Conservation (phyloP, 768 basidiomycete species). For the Myochromella boudieri region DNA sequence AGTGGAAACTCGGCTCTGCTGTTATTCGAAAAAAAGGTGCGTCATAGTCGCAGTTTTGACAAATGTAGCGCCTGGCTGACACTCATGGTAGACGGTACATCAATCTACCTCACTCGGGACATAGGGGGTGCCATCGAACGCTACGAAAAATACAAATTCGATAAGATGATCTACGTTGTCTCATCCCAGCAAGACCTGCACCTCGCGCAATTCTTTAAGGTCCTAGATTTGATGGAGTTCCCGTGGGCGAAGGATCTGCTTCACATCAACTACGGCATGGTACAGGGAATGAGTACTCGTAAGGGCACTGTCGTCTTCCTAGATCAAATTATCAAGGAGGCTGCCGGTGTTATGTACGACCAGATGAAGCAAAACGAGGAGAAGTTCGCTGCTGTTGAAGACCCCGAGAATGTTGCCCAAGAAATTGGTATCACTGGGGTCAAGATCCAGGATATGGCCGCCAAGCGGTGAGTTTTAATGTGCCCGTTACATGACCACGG, state of each 20-base stretch:
- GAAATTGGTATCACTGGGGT: constrained; percentile 94
- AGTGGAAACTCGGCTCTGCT: constrained; percentile 90
- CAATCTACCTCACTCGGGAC: constrained; percentile 93
- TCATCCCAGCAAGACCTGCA: constrained; percentile 87
- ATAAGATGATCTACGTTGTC: constrained; percentile 92
- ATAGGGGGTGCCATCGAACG: constrained; percentile 93
- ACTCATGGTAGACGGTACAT: constrained; percentile 91
- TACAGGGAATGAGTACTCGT: constrained; percentile 93
- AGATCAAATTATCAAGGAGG: constrained; percentile 89
- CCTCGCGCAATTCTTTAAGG: constrained; percentile 90
- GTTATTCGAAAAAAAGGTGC: constrained; percentile 84
- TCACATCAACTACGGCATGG: constrained; percentile 91
- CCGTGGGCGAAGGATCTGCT: constrained; percentile 81
- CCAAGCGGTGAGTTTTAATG: constrained; percentile 65
- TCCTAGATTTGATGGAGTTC: constrained; percentile 86
- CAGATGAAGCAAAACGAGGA: constrained; percentile 95
- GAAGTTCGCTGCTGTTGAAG: constrained; percentile 85
- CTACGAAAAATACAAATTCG: constrained; percentile 84
- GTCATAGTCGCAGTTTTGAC: constrained; percentile 13
- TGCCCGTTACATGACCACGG: constrained; percentile 4
- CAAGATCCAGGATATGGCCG: constrained; percentile 97
- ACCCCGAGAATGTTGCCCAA: constrained; percentile 75
- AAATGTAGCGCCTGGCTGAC: neutral
- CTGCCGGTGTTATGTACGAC: constrained; percentile 88
- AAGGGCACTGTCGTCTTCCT: constrained; percentile 95